Percentiles rank a stretch among this genome's conserved stretches.
phyloP scores from a whole-genome alignment of 2,329 filamentous ascomycete genomes.

The Pseudocercospora fuligena region DNA sequence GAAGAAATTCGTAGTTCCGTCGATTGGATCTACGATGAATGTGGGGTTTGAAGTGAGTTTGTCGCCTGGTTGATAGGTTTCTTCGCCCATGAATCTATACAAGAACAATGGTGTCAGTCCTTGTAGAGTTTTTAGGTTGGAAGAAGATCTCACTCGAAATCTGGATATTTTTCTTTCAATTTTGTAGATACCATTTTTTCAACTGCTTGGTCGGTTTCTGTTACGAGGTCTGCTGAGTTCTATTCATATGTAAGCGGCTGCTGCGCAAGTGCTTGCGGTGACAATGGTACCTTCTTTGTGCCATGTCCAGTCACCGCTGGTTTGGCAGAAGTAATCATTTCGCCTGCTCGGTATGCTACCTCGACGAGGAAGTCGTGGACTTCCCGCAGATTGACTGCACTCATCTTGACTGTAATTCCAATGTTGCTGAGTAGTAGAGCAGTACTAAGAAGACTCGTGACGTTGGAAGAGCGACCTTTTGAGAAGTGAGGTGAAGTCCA shows the following conservation, averaged over 20 bases:
- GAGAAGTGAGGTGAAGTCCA: neutral
- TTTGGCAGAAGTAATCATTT: slow-evolving; percentile 52
- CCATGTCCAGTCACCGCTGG: slow-evolving; percentile 49
- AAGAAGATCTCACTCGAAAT: slow-evolving; percentile 57
- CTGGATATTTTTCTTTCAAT: slow-evolving; percentile 58
- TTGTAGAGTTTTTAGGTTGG: too few species aligned
- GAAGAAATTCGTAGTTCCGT: slow-evolving; percentile 82
- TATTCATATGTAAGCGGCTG: too few species aligned
- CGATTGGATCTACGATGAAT: slow-evolving; percentile 82
- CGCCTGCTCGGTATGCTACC: slow-evolving; percentile 52
- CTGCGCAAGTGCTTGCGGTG: too few species aligned
- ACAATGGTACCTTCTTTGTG: slow-evolving; percentile 50
- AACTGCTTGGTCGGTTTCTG: slow-evolving; percentile 66
- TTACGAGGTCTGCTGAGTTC: slow-evolving; percentile 65
- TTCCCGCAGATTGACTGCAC: slow-evolving; percentile 48
- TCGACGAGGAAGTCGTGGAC: slow-evolving; percentile 55
- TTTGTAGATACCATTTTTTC: slow-evolving; percentile 61
- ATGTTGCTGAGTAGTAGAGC: neutral
- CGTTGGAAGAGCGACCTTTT: neutral
- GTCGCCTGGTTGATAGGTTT: slow-evolving; percentile 72
- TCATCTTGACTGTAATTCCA: slow-evolving; percentile 19
- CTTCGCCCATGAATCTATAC: slow-evolving; percentile 71
- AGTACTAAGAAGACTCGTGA: neutral
- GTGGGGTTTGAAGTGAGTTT: slow-evolving; percentile 70
- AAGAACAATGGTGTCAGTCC: too few species aligned